Evolutionary conservation across 176 grass and related monocot genomes (phyloP).

Genomic region (Tillandsia leiboldiana): DNA sequence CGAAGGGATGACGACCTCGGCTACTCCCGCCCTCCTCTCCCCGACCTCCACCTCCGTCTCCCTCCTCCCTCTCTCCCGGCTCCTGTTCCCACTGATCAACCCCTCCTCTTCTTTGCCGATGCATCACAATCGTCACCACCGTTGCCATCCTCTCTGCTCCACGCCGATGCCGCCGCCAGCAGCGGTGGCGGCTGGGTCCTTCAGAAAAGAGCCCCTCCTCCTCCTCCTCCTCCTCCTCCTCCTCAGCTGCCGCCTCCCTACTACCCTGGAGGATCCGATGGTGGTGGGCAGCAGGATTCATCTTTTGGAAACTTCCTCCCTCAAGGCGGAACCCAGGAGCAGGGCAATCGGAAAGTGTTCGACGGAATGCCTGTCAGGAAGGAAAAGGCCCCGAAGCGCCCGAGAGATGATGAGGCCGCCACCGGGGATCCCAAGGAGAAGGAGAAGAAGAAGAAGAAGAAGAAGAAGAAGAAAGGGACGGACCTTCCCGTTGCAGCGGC

Average conservation of each 20-base stretch:
- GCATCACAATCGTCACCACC: not conserved
- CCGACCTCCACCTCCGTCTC: not conserved
- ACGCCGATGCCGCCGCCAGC: slow-evolving; percentile 16
- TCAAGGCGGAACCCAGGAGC: not conserved
- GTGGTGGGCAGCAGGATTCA: not conserved
- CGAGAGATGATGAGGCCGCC: slow-evolving; percentile 22
- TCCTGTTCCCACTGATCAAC: not conserved
- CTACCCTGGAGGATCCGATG: slow-evolving; percentile 15
- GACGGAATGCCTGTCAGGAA: slow-evolving; percentile 5
- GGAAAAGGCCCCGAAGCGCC: slow-evolving; percentile 51
- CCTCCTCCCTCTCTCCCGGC: not conserved
- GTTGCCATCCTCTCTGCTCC: too few species aligned
- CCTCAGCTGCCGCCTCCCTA: not conserved
- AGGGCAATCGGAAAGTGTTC: not conserved
- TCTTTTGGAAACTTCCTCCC: not conserved
- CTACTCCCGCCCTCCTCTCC: not conserved
- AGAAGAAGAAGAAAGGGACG: slow-evolving; percentile 66
- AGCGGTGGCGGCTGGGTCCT: slow-evolving; percentile 23
- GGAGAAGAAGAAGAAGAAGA: slow-evolving; percentile 40
- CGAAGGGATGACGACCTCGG: slow-evolving; percentile 42
- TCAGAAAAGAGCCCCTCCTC: slow-evolving; percentile 14
- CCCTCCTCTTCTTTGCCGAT: slow-evolving; percentile 21
- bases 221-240: not conserved
- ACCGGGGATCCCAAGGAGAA: slow-evolving; percentile 26
- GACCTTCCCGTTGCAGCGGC: slow-evolving; percentile 10